Base-by-base conservation (phyloP, 2,329 filamentous ascomycete species). In the Fusarium pilosicola region DNA sequence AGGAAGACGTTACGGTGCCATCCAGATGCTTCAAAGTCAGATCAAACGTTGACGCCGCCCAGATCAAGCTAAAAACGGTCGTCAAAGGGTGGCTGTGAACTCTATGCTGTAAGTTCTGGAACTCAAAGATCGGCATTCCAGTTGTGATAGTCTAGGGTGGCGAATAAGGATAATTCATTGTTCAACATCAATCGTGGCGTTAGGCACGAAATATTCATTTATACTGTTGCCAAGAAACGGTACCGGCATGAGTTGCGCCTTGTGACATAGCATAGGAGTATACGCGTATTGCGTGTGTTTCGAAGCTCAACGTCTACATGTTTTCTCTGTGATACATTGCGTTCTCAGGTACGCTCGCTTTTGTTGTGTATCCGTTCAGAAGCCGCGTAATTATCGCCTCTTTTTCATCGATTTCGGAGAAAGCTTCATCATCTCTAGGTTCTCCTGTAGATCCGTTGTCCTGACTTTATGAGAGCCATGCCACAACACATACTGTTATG, bases 131-230 rank as follows among this genome's bases (percentile, higher is more conserved):
- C 38, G 32, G 22, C 55, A 57, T 72, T 58, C 64, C 24, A 58
- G 45, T 12, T 14, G 36, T n/a, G 51, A 64, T 41, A 30, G 36
- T 51, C 36, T 42, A 42, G 6, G 15, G 66, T 64, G 71, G 62
- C 66, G 24, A 68, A 24, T 49, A 26, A 26, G n/a, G n/a, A 52
- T 70, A 61, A 38, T 22, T 38, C 30, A 59, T 70, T 49, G 39
- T 28, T 32, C 9, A 70, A 60, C 60, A 38, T 36, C 20, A 39
- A 7, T 39, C n/a, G 56, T 70, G 55, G 65, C 65, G 42, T 59
- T 49, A 28, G 42, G 20, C 17, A 58, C 32, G 13, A 32, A 28
- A 26, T 42, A 36, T 22, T 46, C 9, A 36, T 13, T n/a, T 41
- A n/a, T 22, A 38, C 24, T 39, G 28, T 18, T 13, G 46, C 13